A percentile compares a stretch with the other conserved stretches of the same genome.
phyloP scores from a whole-genome alignment of 768 basidiomycete genomes.

The Chlorophyllum brunneum region DNA sequence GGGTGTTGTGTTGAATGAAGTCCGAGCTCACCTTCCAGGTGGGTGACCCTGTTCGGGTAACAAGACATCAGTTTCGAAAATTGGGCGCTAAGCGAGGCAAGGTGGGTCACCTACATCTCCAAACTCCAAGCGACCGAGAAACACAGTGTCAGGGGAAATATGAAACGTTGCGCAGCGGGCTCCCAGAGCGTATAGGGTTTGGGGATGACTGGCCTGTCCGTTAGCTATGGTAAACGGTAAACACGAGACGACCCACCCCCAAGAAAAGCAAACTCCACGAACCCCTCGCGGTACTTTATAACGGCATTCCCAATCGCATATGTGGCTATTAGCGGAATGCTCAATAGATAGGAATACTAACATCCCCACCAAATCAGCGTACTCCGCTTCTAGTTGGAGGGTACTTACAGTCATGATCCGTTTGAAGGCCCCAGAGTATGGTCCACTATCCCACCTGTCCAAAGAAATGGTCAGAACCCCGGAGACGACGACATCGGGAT shows the following conservation, averaged over 20 bases:
- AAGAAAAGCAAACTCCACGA: slow-evolving; percentile 33
- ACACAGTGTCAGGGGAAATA: slow-evolving; percentile 62
- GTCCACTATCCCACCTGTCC: slow-evolving; percentile 64
- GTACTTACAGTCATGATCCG: slow-evolving; percentile 75
- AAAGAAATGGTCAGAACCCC: neutral
- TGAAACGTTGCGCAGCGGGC: slow-evolving; percentile 35
- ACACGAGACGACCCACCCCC: slow-evolving; percentile 43
- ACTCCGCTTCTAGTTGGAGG: neutral
- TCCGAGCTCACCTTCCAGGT: slow-evolving; percentile 61
- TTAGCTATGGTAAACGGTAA: neutral
- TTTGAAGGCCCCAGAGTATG: slow-evolving; percentile 73
- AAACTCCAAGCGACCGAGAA: slow-evolving; percentile 69
- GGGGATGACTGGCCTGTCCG: slow-evolving; percentile 47
- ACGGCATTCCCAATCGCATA: slow-evolving; percentile 61
- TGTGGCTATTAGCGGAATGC: slow-evolving; percentile 53
- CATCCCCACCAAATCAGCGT: neutral
- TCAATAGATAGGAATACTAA: slow-evolving; percentile 70
- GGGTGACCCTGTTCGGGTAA: slow-evolving; percentile 53
- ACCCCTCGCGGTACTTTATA: slow-evolving; percentile 77
- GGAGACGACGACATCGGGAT: neutral
- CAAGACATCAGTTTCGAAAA: neutral
- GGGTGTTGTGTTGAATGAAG: neutral
- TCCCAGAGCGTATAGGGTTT: slow-evolving; percentile 63
- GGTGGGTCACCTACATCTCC: slow-evolving; percentile 55
- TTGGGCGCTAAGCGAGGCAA: neutral